Percentiles rank a stretch among this genome's conserved stretches.
phyloP scores from a whole-genome alignment of 805 yeast genomes.

The Wickerhamomyces queroliae region DNA sequence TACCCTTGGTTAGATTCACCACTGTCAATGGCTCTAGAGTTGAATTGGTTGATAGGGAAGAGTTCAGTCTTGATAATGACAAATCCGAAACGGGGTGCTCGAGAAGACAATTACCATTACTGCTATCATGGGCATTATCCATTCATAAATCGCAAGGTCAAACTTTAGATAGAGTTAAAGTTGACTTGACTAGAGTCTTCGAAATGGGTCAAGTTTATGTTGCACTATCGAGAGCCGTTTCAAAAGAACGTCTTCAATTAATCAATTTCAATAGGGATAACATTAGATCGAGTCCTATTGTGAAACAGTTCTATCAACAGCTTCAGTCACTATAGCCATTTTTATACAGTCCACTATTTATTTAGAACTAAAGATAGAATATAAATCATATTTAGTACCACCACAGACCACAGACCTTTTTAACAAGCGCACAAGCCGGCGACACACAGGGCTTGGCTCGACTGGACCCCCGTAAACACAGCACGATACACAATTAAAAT shows the following conservation, averaged over 20 bases:
- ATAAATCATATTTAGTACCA: no score
- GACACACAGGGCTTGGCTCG: no score
- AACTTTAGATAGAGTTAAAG: slow-evolving; percentile 64
- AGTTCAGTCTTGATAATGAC: neutral
- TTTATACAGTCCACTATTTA: neutral
- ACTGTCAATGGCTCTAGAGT: slow-evolving; percentile 30
- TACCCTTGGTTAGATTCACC: slow-evolving; percentile 45
- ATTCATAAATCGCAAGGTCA: slow-evolving; percentile 87
- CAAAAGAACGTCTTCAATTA: slow-evolving; percentile 59
- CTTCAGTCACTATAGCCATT: slow-evolving; percentile 23
- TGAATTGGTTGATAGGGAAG: slow-evolving; percentile 26
- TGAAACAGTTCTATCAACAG: slow-evolving; percentile 51
- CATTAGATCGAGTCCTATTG: slow-evolving; percentile 56
- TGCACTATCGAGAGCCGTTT: slow-evolving; percentile 73
- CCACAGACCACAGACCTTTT: no score
- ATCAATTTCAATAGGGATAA: slow-evolving; percentile 54
- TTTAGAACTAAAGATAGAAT: no score
- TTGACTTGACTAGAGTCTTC: slow-evolving; percentile 59
- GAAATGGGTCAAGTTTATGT: slow-evolving; percentile 85
- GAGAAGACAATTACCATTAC: slow-evolving; percentile 61
- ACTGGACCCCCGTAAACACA: no score
- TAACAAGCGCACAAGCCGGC: no score
- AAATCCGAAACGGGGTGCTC: slow-evolving; percentile 14
- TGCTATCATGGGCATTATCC: slow-evolving; percentile 78
- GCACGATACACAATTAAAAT: no score